Conservation (phyloP, 1,139 yeast genomes). For the Yamadazyma taylorii region DNA sequence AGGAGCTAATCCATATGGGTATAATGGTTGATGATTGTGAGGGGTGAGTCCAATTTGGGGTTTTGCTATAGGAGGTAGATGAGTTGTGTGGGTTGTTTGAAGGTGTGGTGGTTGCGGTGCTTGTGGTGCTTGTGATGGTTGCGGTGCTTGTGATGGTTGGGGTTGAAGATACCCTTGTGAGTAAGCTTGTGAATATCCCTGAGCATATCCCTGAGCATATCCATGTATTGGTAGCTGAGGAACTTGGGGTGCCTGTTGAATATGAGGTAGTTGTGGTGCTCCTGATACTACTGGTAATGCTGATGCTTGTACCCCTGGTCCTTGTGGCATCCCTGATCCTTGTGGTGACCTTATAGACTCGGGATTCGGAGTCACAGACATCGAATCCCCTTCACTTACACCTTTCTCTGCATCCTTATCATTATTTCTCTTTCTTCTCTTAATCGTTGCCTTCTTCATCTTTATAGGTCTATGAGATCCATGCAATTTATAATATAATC, state of each 20-base stretch:
- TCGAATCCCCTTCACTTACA: slow-evolving; percentile 2
- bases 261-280: slow-evolving; percentile 3
- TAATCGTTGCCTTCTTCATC: slow-evolving; percentile 71
- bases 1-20: slow-evolving; percentile 15
- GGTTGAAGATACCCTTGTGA: not conserved
- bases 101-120: not conserved
- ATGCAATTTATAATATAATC: slow-evolving; percentile 73
- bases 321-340: not conserved
- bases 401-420: slow-evolving; percentile 10
- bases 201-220: too few species aligned
- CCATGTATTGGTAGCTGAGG: not conserved
- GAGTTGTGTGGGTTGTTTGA: too few species aligned
- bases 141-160: slow-evolving; percentile 6
- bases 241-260: slow-evolving; percentile 6
- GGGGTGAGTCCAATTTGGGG: slow-evolving; percentile 5
- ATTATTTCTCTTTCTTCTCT: slow-evolving; percentile 62
- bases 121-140: not conserved
- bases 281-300: slow-evolving; percentile 7
- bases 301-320: slow-evolving; percentile 5
- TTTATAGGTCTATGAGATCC: slow-evolving; percentile 77
- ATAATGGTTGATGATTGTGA: slow-evolving; percentile 5
- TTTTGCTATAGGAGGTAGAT: not conserved
- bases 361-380: slow-evolving; percentile 1
- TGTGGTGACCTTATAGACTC: not conserved
- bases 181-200: too few species aligned